These are phyloP conservation scores for Backusella tuberculispora DNA, from an alignment of 192 early-diverging fungal species.

Conservation along the genomic window DNA sequence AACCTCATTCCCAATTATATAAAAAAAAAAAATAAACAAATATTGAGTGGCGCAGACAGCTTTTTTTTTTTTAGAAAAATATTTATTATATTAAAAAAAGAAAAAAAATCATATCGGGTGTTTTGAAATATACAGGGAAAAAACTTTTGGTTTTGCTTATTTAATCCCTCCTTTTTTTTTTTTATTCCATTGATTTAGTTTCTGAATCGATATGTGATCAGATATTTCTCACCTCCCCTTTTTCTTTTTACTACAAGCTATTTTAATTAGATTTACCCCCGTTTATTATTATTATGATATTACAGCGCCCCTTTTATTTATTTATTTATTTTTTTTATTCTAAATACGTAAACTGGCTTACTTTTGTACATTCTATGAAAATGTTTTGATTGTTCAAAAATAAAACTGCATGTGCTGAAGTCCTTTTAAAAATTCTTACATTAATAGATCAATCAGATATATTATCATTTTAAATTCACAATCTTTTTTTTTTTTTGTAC, in stretches of 20 bases:
- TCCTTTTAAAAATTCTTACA: no score
- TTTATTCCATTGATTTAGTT: not conserved
- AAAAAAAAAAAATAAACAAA: not conserved
- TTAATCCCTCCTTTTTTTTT: not conserved
- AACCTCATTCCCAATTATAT: not conserved
- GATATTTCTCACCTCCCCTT: no score
- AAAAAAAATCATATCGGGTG: no score
- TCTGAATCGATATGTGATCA: not conserved
- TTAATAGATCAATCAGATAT: no score
- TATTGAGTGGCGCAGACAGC: not conserved
- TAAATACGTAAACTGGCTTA: not conserved
- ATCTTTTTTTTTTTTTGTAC: no score
- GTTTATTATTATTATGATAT: not conserved
- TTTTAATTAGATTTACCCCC: slow-evolving; percentile 3
- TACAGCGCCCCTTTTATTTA: not conserved
- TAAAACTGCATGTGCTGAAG: no score
- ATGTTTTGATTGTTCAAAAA: no score
- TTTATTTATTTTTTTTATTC: no score
- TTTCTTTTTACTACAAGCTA: no score
- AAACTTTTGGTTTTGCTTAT: not conserved
- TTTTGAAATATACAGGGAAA: not conserved
- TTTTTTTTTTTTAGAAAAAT: not conserved
- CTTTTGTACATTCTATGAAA: no score
- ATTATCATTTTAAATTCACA: no score
- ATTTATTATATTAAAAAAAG: no score